Percentiles rank a stretch among this genome's conserved stretches.
phyloP scores from a whole-genome alignment of 495 filamentous ascomycete species.

The Neurospora hispaniola region DNA sequence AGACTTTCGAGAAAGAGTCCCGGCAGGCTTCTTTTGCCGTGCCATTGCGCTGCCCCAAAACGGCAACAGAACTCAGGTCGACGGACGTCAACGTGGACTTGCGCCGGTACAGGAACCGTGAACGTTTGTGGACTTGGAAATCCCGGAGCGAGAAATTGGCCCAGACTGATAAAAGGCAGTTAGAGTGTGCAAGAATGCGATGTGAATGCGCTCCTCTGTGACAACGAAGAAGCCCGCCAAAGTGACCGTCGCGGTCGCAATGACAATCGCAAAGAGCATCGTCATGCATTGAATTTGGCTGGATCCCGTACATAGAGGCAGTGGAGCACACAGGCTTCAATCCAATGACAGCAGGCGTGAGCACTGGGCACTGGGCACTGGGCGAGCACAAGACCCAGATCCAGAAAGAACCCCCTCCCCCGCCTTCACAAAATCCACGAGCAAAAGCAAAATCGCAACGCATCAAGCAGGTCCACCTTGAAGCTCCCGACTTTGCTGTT shows the following conservation, averaged over 20 bases:
- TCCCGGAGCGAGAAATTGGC: not conserved
- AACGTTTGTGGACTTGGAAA: not conserved
- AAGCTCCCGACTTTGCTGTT: constrained; percentile 9
- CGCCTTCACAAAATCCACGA: constrained; percentile 28
- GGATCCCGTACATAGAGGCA: not conserved
- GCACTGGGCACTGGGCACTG: not conserved
- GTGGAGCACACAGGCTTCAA: not conserved
- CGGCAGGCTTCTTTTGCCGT: not conserved
- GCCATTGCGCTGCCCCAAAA: not conserved
- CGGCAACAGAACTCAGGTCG: not conserved
- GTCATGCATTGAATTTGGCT: not conserved
- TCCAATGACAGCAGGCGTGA: not conserved
- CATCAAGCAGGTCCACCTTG: not conserved
- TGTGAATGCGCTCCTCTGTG: not conserved
- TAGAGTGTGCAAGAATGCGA: not conserved
- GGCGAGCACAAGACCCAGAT: not conserved
- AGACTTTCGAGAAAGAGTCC: not conserved
- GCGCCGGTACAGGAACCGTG: not conserved
- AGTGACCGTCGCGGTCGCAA: not conserved
- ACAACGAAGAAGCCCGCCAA: not conserved
- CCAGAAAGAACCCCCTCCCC: constrained; percentile 24
- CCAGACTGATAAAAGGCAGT: not conserved
- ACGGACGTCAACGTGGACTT: not conserved
- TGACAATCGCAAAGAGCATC: not conserved
- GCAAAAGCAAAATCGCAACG: constrained; percentile 21